These are phyloP conservation scores for Cyclanthera cordifolia DNA, from an alignment of 306 rosid species.

Conservation along the genomic window DNA sequence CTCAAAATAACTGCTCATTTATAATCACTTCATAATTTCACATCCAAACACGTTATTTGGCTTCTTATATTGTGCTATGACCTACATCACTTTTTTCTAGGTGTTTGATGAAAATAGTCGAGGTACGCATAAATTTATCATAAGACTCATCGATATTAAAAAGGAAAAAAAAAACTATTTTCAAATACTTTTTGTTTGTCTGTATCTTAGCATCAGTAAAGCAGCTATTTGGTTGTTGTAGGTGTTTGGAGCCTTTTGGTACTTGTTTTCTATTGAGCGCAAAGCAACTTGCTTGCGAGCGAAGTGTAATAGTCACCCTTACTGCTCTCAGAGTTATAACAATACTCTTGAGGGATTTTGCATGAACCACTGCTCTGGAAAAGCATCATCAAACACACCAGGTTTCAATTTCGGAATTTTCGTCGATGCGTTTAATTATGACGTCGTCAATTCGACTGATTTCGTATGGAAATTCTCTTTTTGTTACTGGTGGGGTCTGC, in stretches of 20 bases:
- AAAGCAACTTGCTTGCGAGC: constrained; percentile 14
- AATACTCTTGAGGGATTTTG: neutral
- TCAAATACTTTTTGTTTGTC: neutral
- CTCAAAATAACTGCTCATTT: too few species aligned
- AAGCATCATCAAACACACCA: neutral
- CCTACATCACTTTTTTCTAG: neutral
- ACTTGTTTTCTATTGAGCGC: constrained; percentile 15
- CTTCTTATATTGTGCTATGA: neutral
- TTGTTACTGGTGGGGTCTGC: constrained; percentile 15
- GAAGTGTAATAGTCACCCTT: neutral
- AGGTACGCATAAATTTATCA: too few species aligned
- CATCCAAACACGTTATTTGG: too few species aligned
- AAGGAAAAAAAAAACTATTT: neutral
- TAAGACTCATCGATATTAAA: too few species aligned
- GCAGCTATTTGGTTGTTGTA: neutral
- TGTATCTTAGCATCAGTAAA: neutral
- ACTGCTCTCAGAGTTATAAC: neutral
- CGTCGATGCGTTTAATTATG: constrained; percentile 1
- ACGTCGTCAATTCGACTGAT: neutral
- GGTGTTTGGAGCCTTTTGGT: constrained; percentile 23
- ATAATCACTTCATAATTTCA: too few species aligned
- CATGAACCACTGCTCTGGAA: constrained; percentile 7
- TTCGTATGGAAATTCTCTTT: neutral
- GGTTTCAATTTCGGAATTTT: constrained; percentile 13
- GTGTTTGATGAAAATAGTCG: neutral